Percentiles rank a stretch among this genome's conserved stretches.
These are phyloP conservation scores for Aurantiochytrium sp. DNA, from an alignment of 108 stramenopile genomes.

Conservation along the genomic window DNA sequence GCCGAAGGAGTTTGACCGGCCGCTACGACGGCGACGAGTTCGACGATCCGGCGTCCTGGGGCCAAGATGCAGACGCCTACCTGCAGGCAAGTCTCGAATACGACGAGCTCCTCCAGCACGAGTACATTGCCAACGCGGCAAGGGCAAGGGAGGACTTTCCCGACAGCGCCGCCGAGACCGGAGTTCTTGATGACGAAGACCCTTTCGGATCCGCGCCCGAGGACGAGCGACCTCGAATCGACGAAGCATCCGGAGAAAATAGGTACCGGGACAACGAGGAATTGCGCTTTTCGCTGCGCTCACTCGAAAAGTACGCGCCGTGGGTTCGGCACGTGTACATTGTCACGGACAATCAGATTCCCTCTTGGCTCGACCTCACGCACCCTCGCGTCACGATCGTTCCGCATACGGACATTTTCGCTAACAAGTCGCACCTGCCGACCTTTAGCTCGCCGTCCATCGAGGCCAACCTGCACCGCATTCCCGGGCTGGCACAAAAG, in stretches of 20 bases:
- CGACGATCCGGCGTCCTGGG: too few species aligned
- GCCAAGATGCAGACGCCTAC: background rate
- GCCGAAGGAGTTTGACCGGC: too few species aligned
- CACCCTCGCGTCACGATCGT: conserved; percentile 37
- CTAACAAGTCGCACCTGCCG: conserved; percentile 28
- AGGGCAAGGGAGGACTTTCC: background rate
- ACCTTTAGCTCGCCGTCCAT: conserved; percentile 53
- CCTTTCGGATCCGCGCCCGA: background rate
- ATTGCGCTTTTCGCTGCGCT: conserved; percentile 57
- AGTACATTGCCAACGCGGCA: background rate
- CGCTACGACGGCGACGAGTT: too few species aligned
- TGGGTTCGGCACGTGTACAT: conserved; percentile 56
- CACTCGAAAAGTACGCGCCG: conserved; percentile 55
- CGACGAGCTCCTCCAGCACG: background rate
- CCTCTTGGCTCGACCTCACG: conserved; percentile 44
- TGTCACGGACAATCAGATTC: conserved; percentile 57
- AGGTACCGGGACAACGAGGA: conserved; percentile 53
- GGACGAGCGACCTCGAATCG: background rate
- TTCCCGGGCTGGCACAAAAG: conserved; percentile 38
- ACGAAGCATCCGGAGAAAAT: conserved; percentile 32
- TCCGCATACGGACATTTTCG: conserved; percentile 49
- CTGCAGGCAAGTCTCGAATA: background rate
- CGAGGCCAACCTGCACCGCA: conserved; percentile 49
- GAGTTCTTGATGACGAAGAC: too few species aligned
- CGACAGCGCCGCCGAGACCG: background rate